A percentile compares a stretch with the other conserved stretches of the same genome.
phyloP scores from a whole-genome alignment of 306 rosid genomes.

The Herpetospermum pedunculosum region DNA sequence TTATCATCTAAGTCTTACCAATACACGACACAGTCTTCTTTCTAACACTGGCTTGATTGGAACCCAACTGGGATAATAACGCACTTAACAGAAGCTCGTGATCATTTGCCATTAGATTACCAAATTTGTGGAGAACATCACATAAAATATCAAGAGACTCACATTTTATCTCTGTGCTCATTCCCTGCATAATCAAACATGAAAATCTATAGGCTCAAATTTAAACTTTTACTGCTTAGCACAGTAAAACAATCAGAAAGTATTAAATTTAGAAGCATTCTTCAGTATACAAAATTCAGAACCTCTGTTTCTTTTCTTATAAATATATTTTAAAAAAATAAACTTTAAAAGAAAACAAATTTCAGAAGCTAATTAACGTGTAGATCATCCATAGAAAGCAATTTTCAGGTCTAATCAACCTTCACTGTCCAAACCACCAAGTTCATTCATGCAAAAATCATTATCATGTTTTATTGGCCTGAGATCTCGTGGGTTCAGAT shows the following conservation, averaged over 20 bases:
- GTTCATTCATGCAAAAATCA: neutral
- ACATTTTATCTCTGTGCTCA: slow-evolving; percentile 76
- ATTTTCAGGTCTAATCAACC: neutral
- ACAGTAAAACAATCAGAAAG: neutral
- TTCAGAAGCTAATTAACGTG: neutral
- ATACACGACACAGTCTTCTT: slow-evolving; percentile 86
- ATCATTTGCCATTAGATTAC: slow-evolving; percentile 64
- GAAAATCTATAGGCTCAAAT: slow-evolving; percentile 9
- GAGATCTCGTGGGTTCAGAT: neutral
- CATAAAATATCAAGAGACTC: slow-evolving; percentile 85
- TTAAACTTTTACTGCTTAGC: neutral
- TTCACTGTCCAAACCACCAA: neutral
- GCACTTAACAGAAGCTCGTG: slow-evolving; percentile 67
- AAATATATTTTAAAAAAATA: too few relatives aligned
- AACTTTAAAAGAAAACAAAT: too few relatives aligned
- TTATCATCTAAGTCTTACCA: slow-evolving; percentile 32
- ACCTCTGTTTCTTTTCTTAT: too few relatives aligned
- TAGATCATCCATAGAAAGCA: neutral
- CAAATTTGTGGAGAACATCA: slow-evolving; percentile 86
- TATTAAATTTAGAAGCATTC: neutral
- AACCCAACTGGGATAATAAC: slow-evolving; percentile 70
- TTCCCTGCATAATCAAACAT: slow-evolving; percentile 33
- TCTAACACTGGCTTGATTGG: slow-evolving; percentile 84
- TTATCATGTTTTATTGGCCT: neutral
- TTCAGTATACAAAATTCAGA: neutral